Evolutionary conservation across 225 moss, liverwort and hornwort species (phyloP).

Genomic region (Takakia lepidozioides): DNA sequence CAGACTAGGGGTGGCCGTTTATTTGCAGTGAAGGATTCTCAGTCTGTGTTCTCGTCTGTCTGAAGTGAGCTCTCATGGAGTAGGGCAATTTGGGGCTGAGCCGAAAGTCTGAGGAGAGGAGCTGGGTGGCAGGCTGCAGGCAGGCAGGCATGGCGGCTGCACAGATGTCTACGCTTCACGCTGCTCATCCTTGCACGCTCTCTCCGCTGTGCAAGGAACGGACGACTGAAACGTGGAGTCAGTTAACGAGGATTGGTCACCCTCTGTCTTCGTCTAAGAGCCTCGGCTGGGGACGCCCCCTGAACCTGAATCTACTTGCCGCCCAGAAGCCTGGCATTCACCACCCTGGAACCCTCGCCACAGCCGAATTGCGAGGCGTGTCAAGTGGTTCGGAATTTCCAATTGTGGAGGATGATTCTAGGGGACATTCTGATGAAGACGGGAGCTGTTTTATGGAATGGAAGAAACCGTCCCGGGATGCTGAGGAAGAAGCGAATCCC

Average conservation of each 20-base stretch:
- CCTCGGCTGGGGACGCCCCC: constrained; percentile 11
- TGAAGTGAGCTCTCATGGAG: no score
- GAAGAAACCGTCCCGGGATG: constrained; percentile 6
- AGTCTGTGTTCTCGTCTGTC: no score
- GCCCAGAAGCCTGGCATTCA: constrained; percentile 1
- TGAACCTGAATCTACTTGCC: not conserved
- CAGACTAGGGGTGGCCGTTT: no score
- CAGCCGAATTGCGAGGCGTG: constrained; percentile 4
- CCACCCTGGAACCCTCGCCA: constrained; percentile 3
- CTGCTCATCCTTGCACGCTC: constrained; percentile 4
- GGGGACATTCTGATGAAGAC: constrained; percentile 3
- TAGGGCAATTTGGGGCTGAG: no score
- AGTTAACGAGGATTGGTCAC: constrained; percentile 1
- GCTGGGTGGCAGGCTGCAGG: no score
- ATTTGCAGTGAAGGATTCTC: no score
- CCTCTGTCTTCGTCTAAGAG: constrained; percentile 13
- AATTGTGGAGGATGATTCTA: not conserved
- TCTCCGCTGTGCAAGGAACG: constrained; percentile 8
- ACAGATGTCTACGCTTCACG: constrained; percentile 17
- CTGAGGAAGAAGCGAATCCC: constrained; percentile 23
- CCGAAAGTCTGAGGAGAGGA: no score
- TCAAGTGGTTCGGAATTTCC: not conserved
- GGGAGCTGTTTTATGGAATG: constrained; percentile 20
- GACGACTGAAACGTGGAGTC: constrained; percentile 1
- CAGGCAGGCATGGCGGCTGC: constrained; percentile 30